A percentile compares a stretch with the other conserved stretches of the same genome.
Conservation (phyloP, 495 filamentous ascomycete species). For the Coniosporium apollinis region DNA sequence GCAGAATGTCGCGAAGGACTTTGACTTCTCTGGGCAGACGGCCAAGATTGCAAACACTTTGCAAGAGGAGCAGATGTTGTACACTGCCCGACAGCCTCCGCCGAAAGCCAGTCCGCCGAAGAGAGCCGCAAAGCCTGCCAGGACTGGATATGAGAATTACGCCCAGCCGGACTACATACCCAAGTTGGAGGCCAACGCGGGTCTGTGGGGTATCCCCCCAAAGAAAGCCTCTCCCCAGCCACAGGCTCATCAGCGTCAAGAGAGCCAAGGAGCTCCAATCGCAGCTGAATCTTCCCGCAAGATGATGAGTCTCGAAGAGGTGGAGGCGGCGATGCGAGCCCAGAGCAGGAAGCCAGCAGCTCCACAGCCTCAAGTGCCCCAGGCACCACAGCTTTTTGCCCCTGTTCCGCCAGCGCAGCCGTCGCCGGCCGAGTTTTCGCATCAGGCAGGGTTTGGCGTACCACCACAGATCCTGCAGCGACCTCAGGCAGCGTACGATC, state of each 20-base stretch:
- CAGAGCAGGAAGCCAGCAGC: constrained; percentile 36
- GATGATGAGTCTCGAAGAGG: constrained; percentile 92
- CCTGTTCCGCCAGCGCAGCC: constrained; percentile 6
- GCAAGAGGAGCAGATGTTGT: constrained; percentile 77
- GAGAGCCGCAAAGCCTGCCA: constrained; percentile 37
- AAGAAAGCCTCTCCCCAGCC: constrained; percentile 30
- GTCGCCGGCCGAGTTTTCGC: constrained; percentile 2
- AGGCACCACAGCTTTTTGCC: constrained; percentile 13
- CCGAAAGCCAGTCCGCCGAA: constrained; percentile 23
- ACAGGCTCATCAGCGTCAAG: constrained; percentile 11
- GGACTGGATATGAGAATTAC: constrained; percentile 81
- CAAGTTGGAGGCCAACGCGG: constrained; percentile 81
- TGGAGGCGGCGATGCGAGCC: constrained; percentile 79
- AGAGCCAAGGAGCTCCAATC: constrained; percentile 6
- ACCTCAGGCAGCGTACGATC: constrained; percentile 12
- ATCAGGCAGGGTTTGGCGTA: constrained; percentile 5
- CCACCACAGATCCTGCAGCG: constrained; percentile 25
- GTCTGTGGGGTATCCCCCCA: constrained; percentile 66
- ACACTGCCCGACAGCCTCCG: constrained; percentile 22
- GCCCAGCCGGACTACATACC: constrained; percentile 57
- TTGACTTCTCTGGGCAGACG: constrained; percentile 90
- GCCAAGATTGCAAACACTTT: constrained; percentile 71
- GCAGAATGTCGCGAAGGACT: constrained; percentile 64
- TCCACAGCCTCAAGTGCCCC: constrained; percentile 12
- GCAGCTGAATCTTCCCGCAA: constrained; percentile 34